phyloP scores from a whole-genome alignment of 176 grass and related monocot genomes.

The Aegilops speltoides region DNA sequence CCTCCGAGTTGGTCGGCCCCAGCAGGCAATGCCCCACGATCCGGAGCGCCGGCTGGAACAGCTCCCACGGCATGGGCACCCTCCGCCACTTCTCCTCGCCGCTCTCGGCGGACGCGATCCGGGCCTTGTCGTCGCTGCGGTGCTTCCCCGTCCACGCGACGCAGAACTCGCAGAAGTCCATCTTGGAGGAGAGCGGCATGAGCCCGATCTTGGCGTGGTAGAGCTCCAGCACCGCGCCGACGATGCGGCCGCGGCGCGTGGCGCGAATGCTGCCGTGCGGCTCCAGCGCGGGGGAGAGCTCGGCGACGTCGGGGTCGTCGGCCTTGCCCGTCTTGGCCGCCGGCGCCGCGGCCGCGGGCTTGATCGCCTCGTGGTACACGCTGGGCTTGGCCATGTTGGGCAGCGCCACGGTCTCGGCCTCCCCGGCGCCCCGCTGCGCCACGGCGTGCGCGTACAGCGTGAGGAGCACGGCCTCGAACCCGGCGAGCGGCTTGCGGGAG shows the following conservation, averaged over 20 bases:
- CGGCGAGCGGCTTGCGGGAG: conserved; percentile 53
- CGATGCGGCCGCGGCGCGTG: conserved; percentile 59
- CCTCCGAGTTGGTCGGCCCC: conserved; percentile 36
- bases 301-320: conserved; percentile 31
- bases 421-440: conserved; percentile 38
- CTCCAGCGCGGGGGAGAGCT: conserved; percentile 62
- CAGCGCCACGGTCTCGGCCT: conserved; percentile 44
- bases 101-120: not conserved
- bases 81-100: conserved; percentile 22
- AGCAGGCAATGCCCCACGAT: conserved; percentile 76
- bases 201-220: conserved; percentile 64
- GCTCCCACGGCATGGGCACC: conserved; percentile 81
- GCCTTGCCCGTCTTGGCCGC: conserved; percentile 37
- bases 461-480: conserved; percentile 86
- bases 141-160: conserved; percentile 52
- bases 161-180: conserved; percentile 76
- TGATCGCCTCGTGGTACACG: conserved; percentile 55
- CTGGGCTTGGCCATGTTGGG: conserved; percentile 62
- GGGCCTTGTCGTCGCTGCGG: conserved; percentile 1
- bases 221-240: conserved; percentile 69
- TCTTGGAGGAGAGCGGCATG: conserved; percentile 76
- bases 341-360: conserved; percentile 32
- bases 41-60: conserved; percentile 66
- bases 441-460: conserved; percentile 66
- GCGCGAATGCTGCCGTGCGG: conserved; percentile 65